Percentiles rank a stretch among this genome's conserved stretches.
phyloP scores from a whole-genome alignment of 495 filamentous ascomycete species.

The Daldinia loculata region DNA sequence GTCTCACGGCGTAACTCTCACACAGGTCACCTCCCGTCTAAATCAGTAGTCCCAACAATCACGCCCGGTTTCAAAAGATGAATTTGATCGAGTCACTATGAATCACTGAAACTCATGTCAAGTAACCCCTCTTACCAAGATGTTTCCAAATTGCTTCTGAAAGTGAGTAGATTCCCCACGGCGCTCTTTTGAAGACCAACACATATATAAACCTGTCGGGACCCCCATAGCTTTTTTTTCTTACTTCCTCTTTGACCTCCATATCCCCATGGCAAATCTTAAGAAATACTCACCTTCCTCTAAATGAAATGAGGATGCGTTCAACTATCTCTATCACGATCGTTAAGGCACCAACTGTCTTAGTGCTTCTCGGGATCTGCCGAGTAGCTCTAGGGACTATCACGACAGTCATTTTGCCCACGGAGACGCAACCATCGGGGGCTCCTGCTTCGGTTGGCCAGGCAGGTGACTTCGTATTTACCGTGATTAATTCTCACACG shows the following conservation, averaged over 20 bases:
- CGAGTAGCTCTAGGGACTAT: background rate
- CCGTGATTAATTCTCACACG: conserved; percentile 41
- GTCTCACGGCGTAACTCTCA: conserved; percentile 2
- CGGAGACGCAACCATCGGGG: background rate
- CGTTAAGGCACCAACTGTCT: background rate
- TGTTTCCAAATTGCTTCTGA: background rate
- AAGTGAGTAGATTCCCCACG: background rate
- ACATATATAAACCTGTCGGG: background rate
- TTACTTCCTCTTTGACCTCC: background rate
- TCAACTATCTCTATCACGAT: background rate
- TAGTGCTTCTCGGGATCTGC: background rate
- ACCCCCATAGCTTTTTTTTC: background rate
- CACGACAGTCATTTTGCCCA: background rate
- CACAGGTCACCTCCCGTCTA: background rate
- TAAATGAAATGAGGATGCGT: conserved; percentile 9
- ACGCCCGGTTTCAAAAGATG: background rate
- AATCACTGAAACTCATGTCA: background rate
- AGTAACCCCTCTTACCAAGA: background rate
- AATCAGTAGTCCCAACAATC: conserved; percentile 4
- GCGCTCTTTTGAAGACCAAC: background rate
- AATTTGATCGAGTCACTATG: conserved; percentile 5
- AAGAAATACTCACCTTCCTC: background rate
- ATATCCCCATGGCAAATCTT: background rate
- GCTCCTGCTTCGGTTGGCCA: background rate
- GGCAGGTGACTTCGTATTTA: conserved; percentile 35